phyloP scores from a whole-genome alignment of 495 filamentous ascomycete species.

The Aspergillus coremiiformis region DNA sequence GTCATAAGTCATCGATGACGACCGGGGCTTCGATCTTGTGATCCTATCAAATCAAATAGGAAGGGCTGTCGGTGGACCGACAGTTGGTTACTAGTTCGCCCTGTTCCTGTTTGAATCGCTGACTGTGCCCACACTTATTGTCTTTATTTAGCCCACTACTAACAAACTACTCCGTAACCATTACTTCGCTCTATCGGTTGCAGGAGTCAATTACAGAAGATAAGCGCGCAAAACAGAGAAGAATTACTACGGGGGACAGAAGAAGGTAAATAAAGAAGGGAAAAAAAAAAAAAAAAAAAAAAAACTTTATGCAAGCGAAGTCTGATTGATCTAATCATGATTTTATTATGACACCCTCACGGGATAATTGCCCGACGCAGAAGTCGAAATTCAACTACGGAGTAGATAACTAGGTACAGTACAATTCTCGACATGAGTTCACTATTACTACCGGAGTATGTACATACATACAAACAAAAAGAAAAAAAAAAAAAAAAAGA shows the following conservation, averaged over 20 bases:
- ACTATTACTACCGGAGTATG: no score
- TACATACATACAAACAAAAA: background rate
- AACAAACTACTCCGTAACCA: background rate
- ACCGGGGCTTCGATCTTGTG: constrained; percentile 12
- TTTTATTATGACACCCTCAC: background rate
- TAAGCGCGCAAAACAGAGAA: background rate
- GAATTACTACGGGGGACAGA: background rate
- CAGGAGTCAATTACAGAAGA: background rate
- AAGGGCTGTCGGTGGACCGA: constrained; percentile 16
- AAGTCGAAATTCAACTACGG: background rate
- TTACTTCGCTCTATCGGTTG: background rate
- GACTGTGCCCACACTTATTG: background rate
- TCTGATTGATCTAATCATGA: background rate
- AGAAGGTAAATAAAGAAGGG: background rate
- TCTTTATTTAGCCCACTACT: constrained; percentile 3
- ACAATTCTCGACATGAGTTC: background rate
- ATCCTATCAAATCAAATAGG: constrained; percentile 15
- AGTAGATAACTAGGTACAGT: background rate
- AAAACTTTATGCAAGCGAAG: background rate
- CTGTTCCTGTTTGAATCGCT: constrained; percentile 2
- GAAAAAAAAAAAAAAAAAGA: background rate
- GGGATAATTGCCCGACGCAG: background rate
- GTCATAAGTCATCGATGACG: constrained; percentile 2
- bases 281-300: constrained; percentile 1
- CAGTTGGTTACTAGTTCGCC: constrained; percentile 7